Percentiles rank a stretch among this genome's conserved stretches.
Conservation (phyloP, 2,329 filamentous ascomycete species). For the Cytospora schulzeri region DNA sequence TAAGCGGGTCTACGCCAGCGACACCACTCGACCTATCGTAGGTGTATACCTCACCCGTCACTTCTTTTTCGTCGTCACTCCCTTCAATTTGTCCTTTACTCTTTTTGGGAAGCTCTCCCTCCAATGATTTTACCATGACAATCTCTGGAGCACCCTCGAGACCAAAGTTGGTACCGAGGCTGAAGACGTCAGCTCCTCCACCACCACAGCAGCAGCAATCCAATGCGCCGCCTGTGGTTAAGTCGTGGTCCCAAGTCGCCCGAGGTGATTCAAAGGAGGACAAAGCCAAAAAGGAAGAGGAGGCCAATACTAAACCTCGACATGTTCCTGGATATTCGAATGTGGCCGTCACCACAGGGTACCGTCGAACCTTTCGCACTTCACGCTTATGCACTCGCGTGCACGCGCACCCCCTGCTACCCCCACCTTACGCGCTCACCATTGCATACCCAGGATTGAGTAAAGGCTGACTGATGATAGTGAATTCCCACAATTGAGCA, state of each 20-base stretch:
- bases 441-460: not conserved
- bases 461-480: constrained; percentile 43
- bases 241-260: constrained; percentile 22
- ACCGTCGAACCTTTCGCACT: constrained; percentile 20
- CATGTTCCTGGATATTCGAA: not conserved
- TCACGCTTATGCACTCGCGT: not conserved
- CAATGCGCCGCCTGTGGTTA: not conserved
- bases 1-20: constrained; percentile 63
- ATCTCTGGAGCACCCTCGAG: constrained; percentile 1
- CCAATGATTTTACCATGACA: constrained; percentile 8
- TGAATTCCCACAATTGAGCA: constrained; percentile 62
- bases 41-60: constrained; percentile 41
- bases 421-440: not conserved
- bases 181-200: constrained; percentile 2
- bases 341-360: constrained; percentile 22
- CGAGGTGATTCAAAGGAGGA: constrained; percentile 2
- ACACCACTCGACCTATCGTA: constrained; percentile 67
- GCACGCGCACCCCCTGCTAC: not conserved
- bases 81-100: not conserved
- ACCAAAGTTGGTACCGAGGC: constrained; percentile 23
- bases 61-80: constrained; percentile 9
- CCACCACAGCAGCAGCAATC: not conserved
- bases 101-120: not conserved
- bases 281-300: not conserved
- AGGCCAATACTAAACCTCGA: not conserved